phyloP scores from a whole-genome alignment of 306 rosid genomes.

The Abrus precatorius region DNA sequence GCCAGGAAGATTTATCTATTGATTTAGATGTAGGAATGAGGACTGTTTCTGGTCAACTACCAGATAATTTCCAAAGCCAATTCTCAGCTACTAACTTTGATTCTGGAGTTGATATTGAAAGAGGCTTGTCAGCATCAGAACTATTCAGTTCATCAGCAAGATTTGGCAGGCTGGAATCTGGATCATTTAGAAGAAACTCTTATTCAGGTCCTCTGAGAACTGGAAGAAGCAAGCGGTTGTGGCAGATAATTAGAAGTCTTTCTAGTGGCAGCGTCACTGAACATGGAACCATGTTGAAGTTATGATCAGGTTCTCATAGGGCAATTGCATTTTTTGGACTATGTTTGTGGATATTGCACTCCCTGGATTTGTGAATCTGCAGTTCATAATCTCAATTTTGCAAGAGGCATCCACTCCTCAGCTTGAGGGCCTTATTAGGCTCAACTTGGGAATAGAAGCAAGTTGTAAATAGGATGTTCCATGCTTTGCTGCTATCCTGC shows the following conservation, averaged over 20 bases:
- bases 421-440: not conserved
- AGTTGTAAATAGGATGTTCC: conserved; percentile 35
- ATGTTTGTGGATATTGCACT: not conserved
- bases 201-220: conserved; percentile 74
- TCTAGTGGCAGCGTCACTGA: conserved; percentile 84
- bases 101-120: conserved; percentile 56
- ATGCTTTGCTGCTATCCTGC: conserved; percentile 12
- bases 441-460: conserved; percentile 39
- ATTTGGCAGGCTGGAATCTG: conserved; percentile 53
- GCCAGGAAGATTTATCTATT: conserved; percentile 59
- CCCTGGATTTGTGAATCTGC: conserved; percentile 25
- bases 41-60: conserved; percentile 53
- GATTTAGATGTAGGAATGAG: conserved; percentile 50
- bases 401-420: conserved; percentile 20
- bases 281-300: conserved; percentile 60
- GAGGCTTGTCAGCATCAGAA: conserved; percentile 66
- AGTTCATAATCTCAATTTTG: conserved; percentile 19
- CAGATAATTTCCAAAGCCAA: conserved; percentile 58
- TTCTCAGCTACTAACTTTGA: conserved; percentile 56
- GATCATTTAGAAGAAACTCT: conserved; percentile 70
- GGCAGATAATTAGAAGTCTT: conserved; percentile 71
- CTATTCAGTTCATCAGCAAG: conserved; percentile 58
- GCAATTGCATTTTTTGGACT: not conserved
- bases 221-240: conserved; percentile 62
- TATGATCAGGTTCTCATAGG: conserved; percentile 59